Evolutionary conservation across 768 basidiomycete genomes (phyloP).

Genomic region (Mycena polygramma): DNA sequence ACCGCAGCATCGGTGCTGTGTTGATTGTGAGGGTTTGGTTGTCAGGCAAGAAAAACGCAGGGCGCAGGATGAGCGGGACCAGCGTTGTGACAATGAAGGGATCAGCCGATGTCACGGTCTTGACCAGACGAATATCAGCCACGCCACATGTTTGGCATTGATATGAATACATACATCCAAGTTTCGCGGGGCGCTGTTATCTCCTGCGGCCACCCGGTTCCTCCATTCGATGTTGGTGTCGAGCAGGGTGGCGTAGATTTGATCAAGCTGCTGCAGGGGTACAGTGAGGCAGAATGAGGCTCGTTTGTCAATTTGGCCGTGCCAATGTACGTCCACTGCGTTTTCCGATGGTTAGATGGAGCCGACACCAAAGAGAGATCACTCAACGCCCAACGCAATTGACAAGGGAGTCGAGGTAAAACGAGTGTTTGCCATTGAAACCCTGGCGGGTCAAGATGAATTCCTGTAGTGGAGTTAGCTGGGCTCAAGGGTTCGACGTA

Average conservation of each 20-base stretch:
- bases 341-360: background rate
- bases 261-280: background rate
- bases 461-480: background rate
- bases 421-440: background rate
- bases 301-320: slow-evolving; percentile 1
- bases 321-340: slow-evolving; percentile 12
- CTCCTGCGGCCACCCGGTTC: background rate
- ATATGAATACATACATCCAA: too few relatives aligned
- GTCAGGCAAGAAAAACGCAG: background rate
- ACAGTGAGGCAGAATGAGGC: slow-evolving; percentile 7
- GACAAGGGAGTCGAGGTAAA: background rate
- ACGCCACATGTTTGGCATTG: too few relatives aligned
- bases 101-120: too few relatives aligned
- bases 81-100: background rate
- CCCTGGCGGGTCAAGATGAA: background rate
- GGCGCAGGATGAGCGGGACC: background rate
- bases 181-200: background rate
- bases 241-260: background rate
- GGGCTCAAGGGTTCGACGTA: background rate
- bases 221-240: background rate
- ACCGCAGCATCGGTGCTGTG: background rate
- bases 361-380: background rate
- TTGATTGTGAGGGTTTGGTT: background rate
- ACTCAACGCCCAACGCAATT: slow-evolving; percentile 4
- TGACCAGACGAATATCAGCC: background rate